A percentile compares a stretch with the other conserved stretches of the same genome.
Evolutionary conservation across 768 basidiomycete species (phyloP).

Genomic region (Hygrophorus russula): DNA sequence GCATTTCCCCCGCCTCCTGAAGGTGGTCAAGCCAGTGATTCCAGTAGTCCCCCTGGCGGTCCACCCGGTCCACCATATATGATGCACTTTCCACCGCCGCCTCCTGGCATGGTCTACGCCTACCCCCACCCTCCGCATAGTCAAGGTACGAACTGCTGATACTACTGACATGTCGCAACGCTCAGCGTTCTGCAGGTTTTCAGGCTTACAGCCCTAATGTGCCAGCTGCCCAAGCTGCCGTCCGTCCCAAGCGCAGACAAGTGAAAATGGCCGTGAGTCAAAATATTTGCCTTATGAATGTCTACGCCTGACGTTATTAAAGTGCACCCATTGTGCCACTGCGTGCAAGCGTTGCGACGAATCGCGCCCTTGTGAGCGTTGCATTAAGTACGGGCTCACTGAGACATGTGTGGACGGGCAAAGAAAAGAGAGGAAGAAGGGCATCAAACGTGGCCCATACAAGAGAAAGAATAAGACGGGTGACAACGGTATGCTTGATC

Average conservation of each 20-base stretch:
- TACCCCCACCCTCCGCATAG: conserved; percentile 27
- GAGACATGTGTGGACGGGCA: conserved; percentile 79
- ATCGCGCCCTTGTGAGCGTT: conserved; percentile 79
- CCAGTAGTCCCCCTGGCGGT: conserved; percentile 19
- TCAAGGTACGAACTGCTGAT: conserved; percentile 18
- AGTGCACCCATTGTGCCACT: conserved; percentile 79
- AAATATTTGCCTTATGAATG: not conserved
- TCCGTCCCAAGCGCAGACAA: conserved; percentile 66
- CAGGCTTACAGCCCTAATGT: conserved; percentile 14
- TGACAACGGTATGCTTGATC: not conserved
- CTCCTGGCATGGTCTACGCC: conserved; percentile 33
- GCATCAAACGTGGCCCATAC: conserved; percentile 82
- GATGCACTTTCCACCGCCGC: conserved; percentile 27
- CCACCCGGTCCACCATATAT: conserved; percentile 25
- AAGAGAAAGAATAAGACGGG: conserved; percentile 41
- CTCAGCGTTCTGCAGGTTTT: conserved; percentile 5
- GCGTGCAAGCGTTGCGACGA: conserved; percentile 89
- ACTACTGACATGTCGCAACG: conserved; percentile 1
- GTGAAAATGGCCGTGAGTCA: conserved; percentile 70
- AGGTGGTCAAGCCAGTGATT: conserved; percentile 21
- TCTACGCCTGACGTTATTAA: not conserved
- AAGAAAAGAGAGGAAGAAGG: conserved; percentile 88
- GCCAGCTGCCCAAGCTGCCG: conserved; percentile 15
- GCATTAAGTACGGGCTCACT: conserved; percentile 77
- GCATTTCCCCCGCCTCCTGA: conserved; percentile 31